Base-by-base conservation (phyloP, 2,329 filamentous ascomycete genomes). In the Diaporthe humulicola region DNA sequence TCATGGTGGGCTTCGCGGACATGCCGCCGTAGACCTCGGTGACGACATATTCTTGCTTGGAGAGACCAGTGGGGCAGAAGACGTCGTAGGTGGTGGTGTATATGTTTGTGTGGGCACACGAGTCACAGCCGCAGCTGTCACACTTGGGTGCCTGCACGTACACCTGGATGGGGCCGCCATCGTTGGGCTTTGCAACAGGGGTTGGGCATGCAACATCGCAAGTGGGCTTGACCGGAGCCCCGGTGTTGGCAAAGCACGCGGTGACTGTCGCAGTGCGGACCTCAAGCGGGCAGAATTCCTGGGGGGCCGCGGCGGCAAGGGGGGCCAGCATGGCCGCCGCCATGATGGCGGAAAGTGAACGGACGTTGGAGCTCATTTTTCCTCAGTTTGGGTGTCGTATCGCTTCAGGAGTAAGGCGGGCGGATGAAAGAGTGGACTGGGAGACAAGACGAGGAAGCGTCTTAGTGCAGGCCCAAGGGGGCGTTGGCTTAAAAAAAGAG, bases 31-130 rank as follows among this genome's bases (percentile, higher is more conserved):
- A 72, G 10, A 61, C 60, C 57, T 72, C 70, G 36, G 70, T 72
- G 45, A 72, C 70, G 42, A 72, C 70, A 14, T 72, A 72, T 33
- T 64, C 57, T 38, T 72, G 70, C 45, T 64, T 54, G 70, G 57
- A 12, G 57, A 72, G 30, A 56, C 70, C 70, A n/a, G 70, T 72
- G 36, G 70, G 70, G 70, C 70, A 72, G 57, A 72, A 72, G 57
- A 30, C 70, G 42, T 72, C 70, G 70, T 72, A 72, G 15, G 70
- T 72, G 45, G 70, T 72, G 70, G 70, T 72, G 57, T 72, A 72
- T 14, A 72, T 28, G 48, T 64, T 72, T 60, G 57, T 72, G 57
- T 72, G 70, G 2, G 60, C 70, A 25, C 70, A 72, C 12, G 57
- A 30, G 33, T 72, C 70, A 25, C 70, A 72, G 56, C 70, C 70